Evolutionary conservation across 345 rosid genomes (phyloP), one percentile per base, ranked within the genome.

Genomic region (Syzygium oleosum): DNA sequence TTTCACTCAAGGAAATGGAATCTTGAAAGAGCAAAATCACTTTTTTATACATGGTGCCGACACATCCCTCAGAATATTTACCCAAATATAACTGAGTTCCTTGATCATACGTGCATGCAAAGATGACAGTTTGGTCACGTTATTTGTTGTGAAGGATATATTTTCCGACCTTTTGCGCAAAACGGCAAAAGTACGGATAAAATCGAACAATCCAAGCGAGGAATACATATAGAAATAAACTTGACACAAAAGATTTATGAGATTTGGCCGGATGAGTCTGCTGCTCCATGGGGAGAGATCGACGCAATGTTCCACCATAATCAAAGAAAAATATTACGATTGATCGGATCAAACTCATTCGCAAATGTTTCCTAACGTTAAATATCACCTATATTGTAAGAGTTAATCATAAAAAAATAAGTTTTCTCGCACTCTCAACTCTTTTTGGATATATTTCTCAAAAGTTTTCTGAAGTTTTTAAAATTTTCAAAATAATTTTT

Each of bases 171-270:
- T 59, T 59, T 5, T 59, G n/a, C n/a, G 16, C 5, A 59, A 59
- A 27, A 59, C 3, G 15, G 65, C 65, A 12, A 59, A 59, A 61
- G 31, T 58, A 6, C 15, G 15, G 65, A 58, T 58, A 25, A 58
- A 10, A 58, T 25, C 65, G 7, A 59, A 25, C 19, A 14, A 61
- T 61, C 38, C 19, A 61, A 61, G 38, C 16, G 19, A 61, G 19
- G 14, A 13, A 61, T 13, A n/a, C n/a, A 13, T n/a, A 9, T 29
- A n/a, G 73, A 61, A 16, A 61, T 61, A 5, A n/a, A 61, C 19
- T 31, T 15, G 6, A 0, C 19, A 0, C 15, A 6, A n/a, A 6
- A 0, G 15, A 59, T 61, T 61, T 61, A 61, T 0, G 16, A 17
- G 73, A 13, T 15, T 61, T 3, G 73, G 15, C 0, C 3, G 1